These are phyloP conservation scores for Lyophyllum semitale DNA, from an alignment of 768 basidiomycete genomes.

Conservation along the genomic window DNA sequence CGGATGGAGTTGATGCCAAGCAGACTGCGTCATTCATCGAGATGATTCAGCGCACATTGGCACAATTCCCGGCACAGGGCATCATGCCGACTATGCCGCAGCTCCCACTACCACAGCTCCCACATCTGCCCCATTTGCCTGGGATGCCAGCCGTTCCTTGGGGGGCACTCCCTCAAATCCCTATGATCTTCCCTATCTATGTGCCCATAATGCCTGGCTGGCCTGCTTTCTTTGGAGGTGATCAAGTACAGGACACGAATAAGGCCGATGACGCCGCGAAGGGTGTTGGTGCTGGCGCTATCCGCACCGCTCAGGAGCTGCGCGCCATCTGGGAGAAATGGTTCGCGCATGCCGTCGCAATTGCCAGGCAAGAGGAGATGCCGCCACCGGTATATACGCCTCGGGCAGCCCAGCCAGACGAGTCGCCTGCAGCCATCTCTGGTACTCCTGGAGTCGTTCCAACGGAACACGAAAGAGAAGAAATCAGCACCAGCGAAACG, in stretches of 20 bases:
- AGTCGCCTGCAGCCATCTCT: slow-evolving; percentile 4
- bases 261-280: slow-evolving; percentile 28
- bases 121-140: slow-evolving; percentile 65
- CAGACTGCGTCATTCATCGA: slow-evolving; percentile 61
- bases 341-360: slow-evolving; percentile 56
- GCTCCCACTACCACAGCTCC: slow-evolving; percentile 56
- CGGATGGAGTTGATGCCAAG: slow-evolving; percentile 40
- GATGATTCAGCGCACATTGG: slow-evolving; percentile 76
- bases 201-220: slow-evolving; percentile 67
- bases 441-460: slow-evolving; percentile 7
- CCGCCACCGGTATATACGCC: slow-evolving; percentile 80
- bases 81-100: slow-evolving; percentile 47
- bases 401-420: slow-evolving; percentile 36
- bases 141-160: slow-evolving; percentile 67
- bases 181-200: slow-evolving; percentile 78
- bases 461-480: slow-evolving; percentile 13
- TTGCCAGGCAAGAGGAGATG: slow-evolving; percentile 51
- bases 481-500: slow-evolving; percentile 1
- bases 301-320: slow-evolving; percentile 62
- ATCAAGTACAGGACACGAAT: slow-evolving; percentile 29
- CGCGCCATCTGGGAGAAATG: slow-evolving; percentile 77
- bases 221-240: slow-evolving; percentile 64
- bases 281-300: slow-evolving; percentile 41
- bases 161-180: slow-evolving; percentile 65
- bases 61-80: slow-evolving; percentile 57